A percentile compares a stretch with the other conserved stretches of the same genome.
Evolutionary conservation across 352 stramenopile genomes (phyloP).

Genomic region (Pythium rishiriense): DNA sequence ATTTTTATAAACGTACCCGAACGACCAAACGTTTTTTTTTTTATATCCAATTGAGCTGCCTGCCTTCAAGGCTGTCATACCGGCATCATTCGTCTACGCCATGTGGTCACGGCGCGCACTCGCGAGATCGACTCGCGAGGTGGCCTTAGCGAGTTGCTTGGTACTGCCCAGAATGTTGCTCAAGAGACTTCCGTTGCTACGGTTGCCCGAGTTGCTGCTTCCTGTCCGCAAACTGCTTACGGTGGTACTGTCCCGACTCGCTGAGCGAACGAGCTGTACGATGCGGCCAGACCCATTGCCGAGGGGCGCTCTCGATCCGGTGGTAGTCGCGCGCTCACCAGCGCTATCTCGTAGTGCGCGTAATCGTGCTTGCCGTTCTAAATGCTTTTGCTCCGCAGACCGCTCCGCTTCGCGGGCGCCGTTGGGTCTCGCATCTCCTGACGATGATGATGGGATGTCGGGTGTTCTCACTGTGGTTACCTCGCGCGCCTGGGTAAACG

Average conservation of each 20-base stretch:
- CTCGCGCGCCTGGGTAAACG: background rate
- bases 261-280: slow-evolving; percentile 23
- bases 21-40: background rate
- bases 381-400: slow-evolving; percentile 28
- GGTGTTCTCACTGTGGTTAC: background rate
- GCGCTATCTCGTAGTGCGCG: slow-evolving; percentile 12
- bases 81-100: no score
- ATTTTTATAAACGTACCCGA: background rate
- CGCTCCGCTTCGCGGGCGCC: slow-evolving; percentile 6
- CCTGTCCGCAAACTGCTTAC: background rate
- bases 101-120: slow-evolving; percentile 38
- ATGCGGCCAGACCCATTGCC: slow-evolving; percentile 18
- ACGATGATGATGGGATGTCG: background rate
- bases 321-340: background rate
- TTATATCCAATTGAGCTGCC: background rate
- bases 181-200: slow-evolving; percentile 41
- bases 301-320: background rate
- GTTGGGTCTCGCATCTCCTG: background rate
- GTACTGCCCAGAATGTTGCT: slow-evolving; percentile 68
- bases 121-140: slow-evolving; percentile 59
- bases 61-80: no score
- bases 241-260: background rate
- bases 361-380: slow-evolving; percentile 25
- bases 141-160: slow-evolving; percentile 62
- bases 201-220: background rate